Conservation (phyloP, 257 asterid species). For the Jaltomata sinuosa region DNA sequence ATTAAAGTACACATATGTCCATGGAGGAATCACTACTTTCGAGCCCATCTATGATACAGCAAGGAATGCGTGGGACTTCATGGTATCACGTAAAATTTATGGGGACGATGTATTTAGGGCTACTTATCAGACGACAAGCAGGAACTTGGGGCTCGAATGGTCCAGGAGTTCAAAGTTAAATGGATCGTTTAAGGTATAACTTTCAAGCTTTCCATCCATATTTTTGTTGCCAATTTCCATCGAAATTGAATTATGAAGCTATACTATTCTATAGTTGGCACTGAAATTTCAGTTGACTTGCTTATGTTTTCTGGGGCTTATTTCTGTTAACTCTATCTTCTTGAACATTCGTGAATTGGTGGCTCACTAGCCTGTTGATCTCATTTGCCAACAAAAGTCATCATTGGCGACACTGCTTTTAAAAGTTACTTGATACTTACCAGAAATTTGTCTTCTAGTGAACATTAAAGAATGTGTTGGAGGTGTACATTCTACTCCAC, state of each 20-base stretch:
- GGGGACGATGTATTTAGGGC: slow-evolving; percentile 69
- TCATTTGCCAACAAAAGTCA: background rate
- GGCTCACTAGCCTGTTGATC: background rate
- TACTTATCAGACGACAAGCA: slow-evolving; percentile 70
- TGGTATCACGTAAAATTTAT: slow-evolving; percentile 50
- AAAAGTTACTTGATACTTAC: background rate
- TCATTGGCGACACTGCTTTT: background rate
- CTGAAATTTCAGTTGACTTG: background rate
- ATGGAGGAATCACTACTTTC: slow-evolving; percentile 60
- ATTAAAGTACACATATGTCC: slow-evolving; percentile 72
- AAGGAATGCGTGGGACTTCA: slow-evolving; percentile 83
- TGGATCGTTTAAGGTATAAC: slow-evolving; percentile 81
- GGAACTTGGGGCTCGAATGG: slow-evolving; percentile 89
- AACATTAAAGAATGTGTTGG: background rate
- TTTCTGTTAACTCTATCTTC: background rate
- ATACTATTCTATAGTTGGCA: background rate
- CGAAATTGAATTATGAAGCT: background rate
- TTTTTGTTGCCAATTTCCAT: background rate
- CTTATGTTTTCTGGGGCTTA: background rate
- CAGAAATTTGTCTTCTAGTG: background rate
- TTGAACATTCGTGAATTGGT: background rate
- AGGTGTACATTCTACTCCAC: background rate
- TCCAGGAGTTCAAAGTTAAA: slow-evolving; percentile 50
- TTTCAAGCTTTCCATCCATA: background rate
- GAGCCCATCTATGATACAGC: slow-evolving; percentile 80